Evolutionary conservation across 2,329 filamentous ascomycete genomes (phyloP), one percentile per base, ranked within the genome.

Genomic region (Pyrenochaeta sp.): DNA sequence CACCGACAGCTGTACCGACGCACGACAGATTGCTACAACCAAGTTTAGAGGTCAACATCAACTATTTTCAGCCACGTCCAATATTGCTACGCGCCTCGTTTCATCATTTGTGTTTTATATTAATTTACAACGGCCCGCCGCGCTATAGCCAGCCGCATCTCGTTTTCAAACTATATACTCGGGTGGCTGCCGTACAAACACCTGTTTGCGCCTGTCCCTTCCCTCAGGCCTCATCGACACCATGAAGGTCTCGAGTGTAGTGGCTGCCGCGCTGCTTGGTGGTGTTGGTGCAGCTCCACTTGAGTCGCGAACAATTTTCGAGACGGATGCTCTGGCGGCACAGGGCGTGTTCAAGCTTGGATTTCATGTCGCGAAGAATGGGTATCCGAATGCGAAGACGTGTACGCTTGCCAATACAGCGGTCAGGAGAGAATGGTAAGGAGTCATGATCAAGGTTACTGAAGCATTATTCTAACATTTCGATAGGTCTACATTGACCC

Each of bases 371-470:
- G 35, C 41, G 3, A 17, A 46, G 13, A 49, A 63, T 20, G 63
- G 63, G 8, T 55, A 54, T 30, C 56, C 58, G 7, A 47, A 48
- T 20, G 17, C 55, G 13, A 22, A 48, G 15, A 61, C 50, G n/a
- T 75, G 73, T 48, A 74, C 59, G 2, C 41, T 73, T 14, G 41
- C 61, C 3, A 77, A 72, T 44, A 67, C 67, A 3, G 61, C 61
- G 4, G 54, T 75, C 3, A 64, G 76, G 28, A 63, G 62, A 53
- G 75, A 79, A 62, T 78, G 76, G 76, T 74, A 42, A 35, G 49
- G 48, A 19, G 3, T n/a, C 15, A 21, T 22, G 14, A 17, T n/a
- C 15, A n/a, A 10, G 7, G 21, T 37, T 8, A 41, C 13, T 6
- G 24, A 9, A 2, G 7, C 13, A n/a, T 6, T 37, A 9, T 14